Base-by-base conservation (phyloP, 192 early-diverging fungal genomes). In the Helicostylum pulchrum region DNA sequence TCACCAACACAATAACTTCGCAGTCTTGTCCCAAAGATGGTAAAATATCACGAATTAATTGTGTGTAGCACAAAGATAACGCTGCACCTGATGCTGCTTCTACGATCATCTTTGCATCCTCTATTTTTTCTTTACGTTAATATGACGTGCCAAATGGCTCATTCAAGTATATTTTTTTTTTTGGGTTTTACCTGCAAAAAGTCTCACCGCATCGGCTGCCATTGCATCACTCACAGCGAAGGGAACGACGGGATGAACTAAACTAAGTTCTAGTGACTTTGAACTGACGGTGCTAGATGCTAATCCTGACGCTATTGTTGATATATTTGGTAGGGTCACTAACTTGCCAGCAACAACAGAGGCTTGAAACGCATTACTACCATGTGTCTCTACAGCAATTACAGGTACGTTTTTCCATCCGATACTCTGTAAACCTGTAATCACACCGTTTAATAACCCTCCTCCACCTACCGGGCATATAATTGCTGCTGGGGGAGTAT, bases 371-470 rank as follows among this genome's bases (percentile, higher is more conserved):
- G 83, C 79, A 68, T 88, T 88, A 49, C 83, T 85, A 48, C 87
- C 86, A 72, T 88, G 84, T 1, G 89, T 91, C 64, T 91, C 89
- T 7, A 87, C 85, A 2, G 89, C 86, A 73, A 91, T 82, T 4
- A 89, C 71, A 31, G 89, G 89, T 0, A 91, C 89, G 70, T 83
- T 74, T 45, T 78, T 66, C 89, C 89, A 88, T 0, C 75, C 80
- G 50, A 77, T 77, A 50, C 70, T 75, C 45, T 85, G 80, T 10
- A 85, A 67, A 0, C 89, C 89, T 23, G 78, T 75, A 57, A 91
- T 80, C 10, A 91, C 55, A 10, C 89, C 89, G 19, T 85, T 84
- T 32, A 91, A 70, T 62, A 89, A 62, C 0, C 85, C 89, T 23
- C 89, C 89, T 32, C 89, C 88, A 5, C 89, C 89, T 4, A 91